A percentile compares a stretch with the other conserved stretches of the same genome.
These are phyloP conservation scores for Maudiozyma bulderi DNA, from an alignment of 805 yeast species.

Conservation along the genomic window DNA sequence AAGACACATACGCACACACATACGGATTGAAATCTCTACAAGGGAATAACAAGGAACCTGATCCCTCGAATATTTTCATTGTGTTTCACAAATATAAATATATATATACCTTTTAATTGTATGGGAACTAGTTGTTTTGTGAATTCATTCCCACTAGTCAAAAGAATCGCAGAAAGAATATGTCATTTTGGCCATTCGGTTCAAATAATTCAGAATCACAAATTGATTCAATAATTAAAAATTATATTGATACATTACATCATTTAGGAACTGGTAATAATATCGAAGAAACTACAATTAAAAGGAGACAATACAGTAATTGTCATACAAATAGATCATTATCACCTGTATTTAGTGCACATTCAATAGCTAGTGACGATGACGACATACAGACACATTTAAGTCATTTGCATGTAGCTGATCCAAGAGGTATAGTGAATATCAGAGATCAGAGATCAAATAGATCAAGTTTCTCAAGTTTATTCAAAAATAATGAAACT, in stretches of 20 bases:
- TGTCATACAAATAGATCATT: background rate
- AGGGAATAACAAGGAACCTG: no score
- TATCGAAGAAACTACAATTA: background rate
- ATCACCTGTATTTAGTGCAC: background rate
- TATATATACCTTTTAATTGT: no score
- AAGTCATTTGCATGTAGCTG: background rate
- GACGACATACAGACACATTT: background rate
- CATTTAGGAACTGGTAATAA: background rate
- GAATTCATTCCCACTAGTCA: no score
- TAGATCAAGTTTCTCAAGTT: slow-evolving; percentile 4
- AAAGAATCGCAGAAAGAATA: background rate
- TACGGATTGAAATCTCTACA: no score
- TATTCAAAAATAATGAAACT: slow-evolving; percentile 1
- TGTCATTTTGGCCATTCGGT: slow-evolving; percentile 36
- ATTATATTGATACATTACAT: slow-evolving; percentile 20
- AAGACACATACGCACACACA: no score
- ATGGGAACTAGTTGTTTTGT: no score
- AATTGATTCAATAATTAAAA: slow-evolving; percentile 29
- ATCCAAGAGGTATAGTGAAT: background rate
- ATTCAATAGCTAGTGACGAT: background rate
- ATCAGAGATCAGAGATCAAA: background rate
- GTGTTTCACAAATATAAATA: no score
- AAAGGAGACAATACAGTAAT: background rate
- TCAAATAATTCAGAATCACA: slow-evolving; percentile 24
- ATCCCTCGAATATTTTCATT: no score